Evolutionary conservation across 352 stramenopile genomes (phyloP), one percentile per base, ranked within the genome.

Genomic region (Phytophthora idaei): DNA sequence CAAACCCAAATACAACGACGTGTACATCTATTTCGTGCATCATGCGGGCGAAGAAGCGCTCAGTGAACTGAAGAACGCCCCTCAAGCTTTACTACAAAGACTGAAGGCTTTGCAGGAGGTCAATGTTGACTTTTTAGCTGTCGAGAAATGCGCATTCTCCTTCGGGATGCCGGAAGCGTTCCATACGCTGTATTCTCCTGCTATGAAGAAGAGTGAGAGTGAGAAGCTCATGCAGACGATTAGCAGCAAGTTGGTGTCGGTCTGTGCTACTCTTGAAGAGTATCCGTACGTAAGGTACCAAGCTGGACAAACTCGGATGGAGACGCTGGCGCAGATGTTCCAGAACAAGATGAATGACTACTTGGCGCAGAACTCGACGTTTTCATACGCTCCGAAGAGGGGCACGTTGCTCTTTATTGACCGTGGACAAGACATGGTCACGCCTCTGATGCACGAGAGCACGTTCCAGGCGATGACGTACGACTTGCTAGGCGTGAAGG

Each of bases 401-500:
- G 90, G 92, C 0, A 99, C 97, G 1, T 56, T 99, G 5, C 76
- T 99, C 1, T 85, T 99, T 29, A 77, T 99, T 47, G 97, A 99
- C 77, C 83, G 97, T 50, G 85, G 89, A 3, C 89, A 97, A 64
- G 97, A 99, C 76, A 87, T 91, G 44, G 77, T 99, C 21, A 92
- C 96, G 12, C 97, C 97, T 0, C 77, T 99, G 36, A 97, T 99
- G 73, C 97, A 99, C 74, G 96, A 99, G 69, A 99, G 98, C 76
- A 98, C 90, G 2, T 99, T 99, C 74, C 96, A 99, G 74, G 91
- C 96, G 1, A 95, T 99, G 85, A 92, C 99, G 14, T 96, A 99
- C 69, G 97, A 99, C 64, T 73, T 99, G 27, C 80, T 99, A 5
- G 74, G 87, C 4, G 76, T 99, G n/a, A 77, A 98, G 29, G 96